A percentile compares a stretch with the other conserved stretches of the same genome.
These are phyloP conservation scores for Myrmaecium sp. DNA, from an alignment of 2,329 filamentous ascomycete species.

Conservation along the genomic window DNA sequence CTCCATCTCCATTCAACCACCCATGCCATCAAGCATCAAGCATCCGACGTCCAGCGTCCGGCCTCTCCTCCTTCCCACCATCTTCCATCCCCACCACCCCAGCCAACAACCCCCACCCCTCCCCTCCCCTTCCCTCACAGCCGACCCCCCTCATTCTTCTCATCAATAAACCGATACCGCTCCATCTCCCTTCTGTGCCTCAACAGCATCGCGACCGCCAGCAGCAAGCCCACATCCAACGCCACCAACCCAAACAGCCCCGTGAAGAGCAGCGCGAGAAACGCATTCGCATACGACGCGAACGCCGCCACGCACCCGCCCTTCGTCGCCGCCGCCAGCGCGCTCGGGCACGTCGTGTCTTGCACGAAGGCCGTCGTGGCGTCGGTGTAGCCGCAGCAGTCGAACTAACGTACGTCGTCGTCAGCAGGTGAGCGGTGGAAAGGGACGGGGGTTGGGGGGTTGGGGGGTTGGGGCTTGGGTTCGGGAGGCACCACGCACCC, in stretches of 20 bases:
- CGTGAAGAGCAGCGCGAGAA: conserved; percentile 63
- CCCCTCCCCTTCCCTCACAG: too few relatives aligned
- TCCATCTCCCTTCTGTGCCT: conserved; percentile 69
- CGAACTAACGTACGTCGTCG: too few relatives aligned
- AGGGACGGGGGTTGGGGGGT: not conserved
- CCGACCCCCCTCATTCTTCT: too few relatives aligned
- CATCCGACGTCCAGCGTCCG: too few relatives aligned
- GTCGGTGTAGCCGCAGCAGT: conserved; percentile 68
- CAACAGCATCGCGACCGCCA: conserved; percentile 57
- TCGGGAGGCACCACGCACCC: conserved; percentile 29
- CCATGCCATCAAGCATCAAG: too few relatives aligned
- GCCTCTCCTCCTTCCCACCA: too few relatives aligned
- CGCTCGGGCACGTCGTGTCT: conserved; percentile 50
- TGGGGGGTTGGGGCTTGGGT: not conserved
- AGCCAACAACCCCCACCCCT: too few relatives aligned
- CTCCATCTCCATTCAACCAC: too few relatives aligned
- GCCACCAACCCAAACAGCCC: conserved; percentile 65
- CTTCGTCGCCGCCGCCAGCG: conserved; percentile 51
- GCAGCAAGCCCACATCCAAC: conserved; percentile 46
- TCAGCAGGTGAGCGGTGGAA: conserved; percentile 7
- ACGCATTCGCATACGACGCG: conserved; percentile 50
- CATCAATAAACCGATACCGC: conserved; percentile 63
- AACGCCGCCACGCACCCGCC: conserved; percentile 54
- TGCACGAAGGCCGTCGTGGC: conserved; percentile 55
- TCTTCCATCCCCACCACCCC: too few relatives aligned